Base-by-base conservation (phyloP, 495 filamentous ascomycete species). In the Chaetomium tenue region DNA sequence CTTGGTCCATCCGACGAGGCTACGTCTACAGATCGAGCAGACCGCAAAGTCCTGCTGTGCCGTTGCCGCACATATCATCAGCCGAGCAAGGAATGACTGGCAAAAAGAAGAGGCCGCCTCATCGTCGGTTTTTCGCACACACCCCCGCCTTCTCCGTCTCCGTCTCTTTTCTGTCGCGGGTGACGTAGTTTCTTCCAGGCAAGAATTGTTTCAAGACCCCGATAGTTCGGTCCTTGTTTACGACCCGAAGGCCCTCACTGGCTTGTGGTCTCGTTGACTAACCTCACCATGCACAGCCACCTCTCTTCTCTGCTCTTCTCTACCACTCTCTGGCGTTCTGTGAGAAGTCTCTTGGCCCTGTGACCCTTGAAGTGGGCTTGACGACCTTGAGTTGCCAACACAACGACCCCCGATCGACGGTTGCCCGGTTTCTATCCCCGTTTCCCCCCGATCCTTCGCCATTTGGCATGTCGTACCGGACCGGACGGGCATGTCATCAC, bases 1-100 rank as follows among this genome's bases (percentile, higher is more conserved):
- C 7, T 25, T 9, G 39, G 25, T 40, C 9, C 40, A 18, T 18
- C 22, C 22, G 11, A 18, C 37, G 12, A 46, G 56, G 40, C 56
- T 58, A n/a, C 40, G 56, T 33, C 11, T 6, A n/a, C 15, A 28
- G n/a, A n/a, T 44, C 5, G 2, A 15, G 40, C 13, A 44, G 40
- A 44, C 40, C 40, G 11, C 40, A 18, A 22, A 44, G 58, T 48
- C 42, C 44, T 60, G 44, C 58, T 50, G 58, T 60, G 58, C 58
- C 58, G 40, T 37, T 20, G 16, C 40, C 42, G n/a, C 25, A 37
- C 58, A 48, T 48, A 12, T 26, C 13, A 1, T 44, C 58, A 60
- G 42, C 58, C 42, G 16, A 37, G 26, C 44, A 50, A 12, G 44
- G 58, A 25, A 23, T 22, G 12, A 60, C 8, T 22, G 12, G 50